Evolutionary conservation across 495 filamentous ascomycete species (phyloP), one percentile per base, ranked within the genome.

Genomic region (Saxophila tyrrhenica): DNA sequence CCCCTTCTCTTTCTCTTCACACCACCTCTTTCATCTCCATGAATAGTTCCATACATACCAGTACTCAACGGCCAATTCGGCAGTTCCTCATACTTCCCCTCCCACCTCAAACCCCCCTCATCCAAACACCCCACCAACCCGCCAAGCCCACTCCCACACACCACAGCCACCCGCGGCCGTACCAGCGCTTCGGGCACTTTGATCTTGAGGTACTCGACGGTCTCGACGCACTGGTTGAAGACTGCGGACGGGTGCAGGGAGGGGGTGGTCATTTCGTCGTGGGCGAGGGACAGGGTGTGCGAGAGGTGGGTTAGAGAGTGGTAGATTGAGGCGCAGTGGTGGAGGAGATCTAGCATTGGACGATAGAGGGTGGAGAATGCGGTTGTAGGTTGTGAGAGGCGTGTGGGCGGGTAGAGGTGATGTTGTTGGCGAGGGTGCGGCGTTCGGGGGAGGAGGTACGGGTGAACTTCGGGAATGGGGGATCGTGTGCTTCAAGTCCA

Each of bases 141-240:
- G 20, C 83, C 83, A 15, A 89, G 68, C 15, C 85, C 85, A 50
- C 82, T 85, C 19, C 85, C 85, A 64, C 85, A 87, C 39, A 88
- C 77, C 56, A 89, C 84, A 15, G 80, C 85, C 51, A 87, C 71
- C 43, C 69, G 67, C 20, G 84, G 84, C 13, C 68, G 62, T 48
- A 73, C 68, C 23, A 87, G 62, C 10, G 60, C 46, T 23, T 62
- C 53, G 11, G 80, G 79, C 16, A 79, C 56, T 15, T 48, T 39
- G 15, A 55, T 39, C 19, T 61, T 64, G 1, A 72, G 51, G 48
- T 54, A 58, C 15, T 47, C 21, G n/a, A 55, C 60, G 0, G 69
- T 68, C 47, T 70, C 67, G 29, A 51, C 61, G 2, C 64, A 66
- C 10, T 57, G 63, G 32, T 62, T 39, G 62, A 59, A 69, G 39